Conservation (phyloP, 257 asterid genomes). For the Solanum pimpinellifolium region DNA sequence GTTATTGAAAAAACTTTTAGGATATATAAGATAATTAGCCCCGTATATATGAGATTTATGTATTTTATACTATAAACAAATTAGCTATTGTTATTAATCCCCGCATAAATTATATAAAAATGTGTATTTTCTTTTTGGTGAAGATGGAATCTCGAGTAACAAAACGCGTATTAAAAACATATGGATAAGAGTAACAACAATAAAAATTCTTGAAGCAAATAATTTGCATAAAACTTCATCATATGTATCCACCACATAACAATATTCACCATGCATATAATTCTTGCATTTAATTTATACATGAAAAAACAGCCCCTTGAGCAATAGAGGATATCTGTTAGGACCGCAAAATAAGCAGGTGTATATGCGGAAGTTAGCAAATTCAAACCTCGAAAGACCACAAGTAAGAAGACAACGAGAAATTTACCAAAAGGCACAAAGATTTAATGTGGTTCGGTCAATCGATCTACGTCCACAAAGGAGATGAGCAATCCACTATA, state of each 20-base stretch:
- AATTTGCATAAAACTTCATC: not conserved
- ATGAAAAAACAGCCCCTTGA: not conserved
- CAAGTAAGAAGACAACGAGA: too few species aligned
- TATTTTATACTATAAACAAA: too few species aligned
- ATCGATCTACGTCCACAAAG: too few species aligned
- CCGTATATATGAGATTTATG: not conserved
- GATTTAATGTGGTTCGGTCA: too few species aligned
- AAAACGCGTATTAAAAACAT: not conserved
- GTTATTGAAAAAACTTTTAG: not conserved
- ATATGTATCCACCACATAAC: not conserved
- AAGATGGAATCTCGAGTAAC: not conserved
- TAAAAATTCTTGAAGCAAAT: not conserved
- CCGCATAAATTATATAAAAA: not conserved
- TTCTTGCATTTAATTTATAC: not conserved
- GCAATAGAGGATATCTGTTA: not conserved
- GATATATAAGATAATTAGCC: not conserved
- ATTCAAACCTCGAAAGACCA: too few species aligned
- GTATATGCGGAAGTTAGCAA: too few species aligned
- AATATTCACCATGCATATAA: not conserved
- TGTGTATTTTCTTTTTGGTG: not conserved
- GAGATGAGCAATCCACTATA: too few species aligned
- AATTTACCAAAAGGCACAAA: too few species aligned
- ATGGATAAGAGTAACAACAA: not conserved
- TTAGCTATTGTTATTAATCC: not conserved
- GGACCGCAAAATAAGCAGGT: too few species aligned